Conservation (phyloP, 495 filamentous ascomycete genomes). For the Penicillium arizonense region DNA sequence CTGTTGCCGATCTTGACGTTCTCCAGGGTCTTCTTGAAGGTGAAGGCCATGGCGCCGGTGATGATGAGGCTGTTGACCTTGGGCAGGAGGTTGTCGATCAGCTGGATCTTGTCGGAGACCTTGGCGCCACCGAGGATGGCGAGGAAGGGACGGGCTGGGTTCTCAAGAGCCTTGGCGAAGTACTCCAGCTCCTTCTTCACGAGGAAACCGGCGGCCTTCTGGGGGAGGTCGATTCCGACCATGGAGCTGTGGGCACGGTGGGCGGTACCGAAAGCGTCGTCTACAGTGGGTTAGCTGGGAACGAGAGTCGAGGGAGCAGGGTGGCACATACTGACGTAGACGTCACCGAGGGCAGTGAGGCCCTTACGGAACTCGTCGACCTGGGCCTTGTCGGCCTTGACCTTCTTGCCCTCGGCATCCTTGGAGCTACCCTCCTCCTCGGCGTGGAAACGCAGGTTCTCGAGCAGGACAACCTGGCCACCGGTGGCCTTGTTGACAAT, state of each 20-base stretch:
- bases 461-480: constrained; percentile 85
- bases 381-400: constrained; percentile 91
- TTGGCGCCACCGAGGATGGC: constrained; percentile 98
- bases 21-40: constrained; percentile 98
- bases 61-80: constrained; percentile 97
- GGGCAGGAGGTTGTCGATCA: constrained; percentile 96
- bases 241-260: constrained; percentile 98
- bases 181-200: constrained; percentile 99
- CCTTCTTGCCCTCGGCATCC: constrained; percentile 91
- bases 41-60: constrained; percentile 98
- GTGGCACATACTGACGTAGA: constrained; percentile 83
- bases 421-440: constrained; percentile 97
- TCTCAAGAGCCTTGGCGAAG: constrained; percentile 96
- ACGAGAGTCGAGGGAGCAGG: background rate
- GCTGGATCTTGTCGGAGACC: constrained; percentile 98
- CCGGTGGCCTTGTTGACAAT: constrained; percentile 78
- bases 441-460: constrained; percentile 96
- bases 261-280: constrained; percentile 98
- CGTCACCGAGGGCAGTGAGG: constrained; percentile 88
- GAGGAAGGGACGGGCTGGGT: constrained; percentile 91
- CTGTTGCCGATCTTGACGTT: constrained; percentile 85
- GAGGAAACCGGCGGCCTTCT: constrained; percentile 95
- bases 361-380: constrained; percentile 94
- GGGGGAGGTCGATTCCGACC: constrained; percentile 92
- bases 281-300: constrained; percentile 44